Percentiles rank a stretch among this genome's conserved stretches.
phyloP scores from a whole-genome alignment of 495 filamentous ascomycete species.

The Daldinia decipiens region DNA sequence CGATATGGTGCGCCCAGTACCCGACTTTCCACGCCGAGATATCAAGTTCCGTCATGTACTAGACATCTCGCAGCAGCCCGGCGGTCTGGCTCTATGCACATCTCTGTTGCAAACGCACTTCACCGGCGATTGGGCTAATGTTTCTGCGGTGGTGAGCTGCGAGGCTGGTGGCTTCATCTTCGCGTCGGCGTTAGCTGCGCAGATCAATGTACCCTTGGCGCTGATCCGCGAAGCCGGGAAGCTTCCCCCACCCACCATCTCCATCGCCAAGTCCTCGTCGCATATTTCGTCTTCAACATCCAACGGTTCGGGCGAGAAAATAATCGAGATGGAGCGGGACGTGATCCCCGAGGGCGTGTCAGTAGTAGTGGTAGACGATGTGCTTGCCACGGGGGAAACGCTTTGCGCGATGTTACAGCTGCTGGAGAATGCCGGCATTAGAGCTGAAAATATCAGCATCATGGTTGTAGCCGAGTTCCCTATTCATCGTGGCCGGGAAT shows the following conservation, averaged over 20 bases:
- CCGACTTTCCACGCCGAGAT: slow-evolving; percentile 63
- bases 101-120: slow-evolving; percentile 63
- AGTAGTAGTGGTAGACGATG: slow-evolving; percentile 72
- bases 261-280: slow-evolving; percentile 60
- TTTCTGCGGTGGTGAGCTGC: slow-evolving; percentile 61
- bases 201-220: slow-evolving; percentile 59
- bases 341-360: slow-evolving; percentile 56
- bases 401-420: slow-evolving; percentile 67
- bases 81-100: slow-evolving; percentile 65
- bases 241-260: slow-evolving; percentile 67
- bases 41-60: slow-evolving; percentile 70
- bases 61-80: slow-evolving; percentile 64
- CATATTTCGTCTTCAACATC: slow-evolving; percentile 65
- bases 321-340: slow-evolving; percentile 64
- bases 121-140: slow-evolving; percentile 59
- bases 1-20: slow-evolving; percentile 61
- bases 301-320: slow-evolving; percentile 49
- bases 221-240: slow-evolving; percentile 69
- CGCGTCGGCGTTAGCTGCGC: slow-evolving; percentile 63
- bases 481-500: slow-evolving; percentile 64
- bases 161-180: slow-evolving; percentile 69
- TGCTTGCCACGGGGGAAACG: slow-evolving; percentile 69
- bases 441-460: slow-evolving; percentile 56
- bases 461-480: slow-evolving; percentile 73
- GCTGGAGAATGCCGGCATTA: slow-evolving; percentile 58